Percentiles rank a stretch among this genome's conserved stretches.
Conservation (phyloP, 306 rosid species). For the Arachis stenosperma region DNA sequence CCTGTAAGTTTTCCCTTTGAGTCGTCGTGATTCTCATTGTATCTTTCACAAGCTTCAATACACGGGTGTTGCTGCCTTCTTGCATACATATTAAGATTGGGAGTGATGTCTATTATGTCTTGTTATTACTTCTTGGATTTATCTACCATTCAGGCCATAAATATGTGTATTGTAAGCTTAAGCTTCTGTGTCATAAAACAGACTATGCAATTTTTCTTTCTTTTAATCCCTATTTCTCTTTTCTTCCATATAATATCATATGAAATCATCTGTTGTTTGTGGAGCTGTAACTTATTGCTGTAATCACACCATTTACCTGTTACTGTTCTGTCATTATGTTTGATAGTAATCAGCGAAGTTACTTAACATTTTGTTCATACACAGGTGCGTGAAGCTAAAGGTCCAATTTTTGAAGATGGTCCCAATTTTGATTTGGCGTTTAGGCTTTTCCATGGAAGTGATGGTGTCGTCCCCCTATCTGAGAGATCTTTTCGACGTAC, state of each 20-base stretch:
- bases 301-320: background rate
- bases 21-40: conserved; percentile 23
- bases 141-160: conserved; percentile 17
- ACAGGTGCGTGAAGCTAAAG: conserved; percentile 81
- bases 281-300: conserved; percentile 21
- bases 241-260: conserved; percentile 1
- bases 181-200: conserved; percentile 28
- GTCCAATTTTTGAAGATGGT: conserved; percentile 98
- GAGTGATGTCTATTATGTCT: conserved; percentile 26
- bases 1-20: conserved; percentile 63
- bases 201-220: background rate
- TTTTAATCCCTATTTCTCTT: background rate
- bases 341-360: conserved; percentile 30
- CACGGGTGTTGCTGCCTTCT: conserved; percentile 18
- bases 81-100: conserved; percentile 21
- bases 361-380: conserved; percentile 26
- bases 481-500: conserved; percentile 61
- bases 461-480: conserved; percentile 94
- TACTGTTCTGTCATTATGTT: conserved; percentile 19
- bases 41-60: background rate
- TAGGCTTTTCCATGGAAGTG: conserved; percentile 91
- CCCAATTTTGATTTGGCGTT: conserved; percentile 96
- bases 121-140: conserved; percentile 8
- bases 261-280: background rate
- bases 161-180: conserved; percentile 13